Percentiles rank a stretch among this genome's conserved stretches.
These are phyloP conservation scores for Colletotrichum orbiculare DNA, from an alignment of 2,329 filamentous ascomycete species.

Conservation along the genomic window DNA sequence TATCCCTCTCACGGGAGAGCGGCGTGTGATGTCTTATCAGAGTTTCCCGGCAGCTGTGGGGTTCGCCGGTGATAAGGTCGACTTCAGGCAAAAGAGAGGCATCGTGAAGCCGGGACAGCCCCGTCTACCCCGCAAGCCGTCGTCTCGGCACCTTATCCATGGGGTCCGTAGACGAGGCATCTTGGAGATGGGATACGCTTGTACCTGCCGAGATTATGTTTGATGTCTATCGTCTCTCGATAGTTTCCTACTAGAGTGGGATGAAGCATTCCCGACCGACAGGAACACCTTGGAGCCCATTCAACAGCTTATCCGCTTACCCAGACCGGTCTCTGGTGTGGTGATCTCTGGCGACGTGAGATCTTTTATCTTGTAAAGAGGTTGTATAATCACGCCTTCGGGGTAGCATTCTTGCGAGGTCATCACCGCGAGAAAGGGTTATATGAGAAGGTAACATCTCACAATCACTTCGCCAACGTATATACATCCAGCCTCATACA, in stretches of 20 bases:
- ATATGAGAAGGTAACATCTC: not conserved
- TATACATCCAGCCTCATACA: not conserved
- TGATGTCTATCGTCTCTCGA: conserved; percentile 5
- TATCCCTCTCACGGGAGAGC: not conserved
- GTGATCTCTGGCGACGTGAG: not conserved
- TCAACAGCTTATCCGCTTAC: conserved; percentile 24
- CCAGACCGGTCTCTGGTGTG: not conserved
- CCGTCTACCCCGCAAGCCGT: conserved; percentile 24
- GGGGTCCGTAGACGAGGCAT: not conserved
- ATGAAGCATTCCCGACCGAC: not conserved
- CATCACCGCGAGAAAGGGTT: not conserved
- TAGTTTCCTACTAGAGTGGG: not conserved
- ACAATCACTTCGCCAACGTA: no score
- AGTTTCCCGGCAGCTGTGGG: conserved; percentile 13
- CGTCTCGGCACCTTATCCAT: conserved; percentile 7
- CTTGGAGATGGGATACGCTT: conserved; percentile 8
- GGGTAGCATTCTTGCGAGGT: not conserved
- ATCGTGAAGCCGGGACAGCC: conserved; percentile 6
- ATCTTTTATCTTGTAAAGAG: not conserved
- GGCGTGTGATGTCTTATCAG: conserved; percentile 8
- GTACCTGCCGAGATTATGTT: conserved; percentile 20
- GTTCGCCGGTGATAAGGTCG: conserved; percentile 19
- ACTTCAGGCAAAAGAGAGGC: not conserved
- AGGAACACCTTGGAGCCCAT: not conserved
- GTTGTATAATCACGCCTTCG: not conserved